A percentile compares a stretch with the other conserved stretches of the same genome.
These are phyloP conservation scores for Hypoxylon intermedium DNA, from an alignment of 495 filamentous ascomycete species.

Conservation along the genomic window DNA sequence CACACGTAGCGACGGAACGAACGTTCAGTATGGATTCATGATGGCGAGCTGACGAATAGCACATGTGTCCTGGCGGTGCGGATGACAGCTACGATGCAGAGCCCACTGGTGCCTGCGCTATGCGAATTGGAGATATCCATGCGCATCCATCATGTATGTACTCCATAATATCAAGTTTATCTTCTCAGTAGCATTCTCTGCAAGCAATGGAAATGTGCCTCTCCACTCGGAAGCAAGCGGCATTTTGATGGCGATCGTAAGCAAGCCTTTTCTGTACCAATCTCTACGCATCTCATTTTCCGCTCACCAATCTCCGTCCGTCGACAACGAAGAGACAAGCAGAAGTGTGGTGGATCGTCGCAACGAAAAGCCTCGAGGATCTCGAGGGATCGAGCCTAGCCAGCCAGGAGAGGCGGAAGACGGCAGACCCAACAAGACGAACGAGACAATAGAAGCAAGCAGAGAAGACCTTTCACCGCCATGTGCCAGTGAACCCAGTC, in stretches of 20 bases:
- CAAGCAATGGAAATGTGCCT: constrained; percentile 32
- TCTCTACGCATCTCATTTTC: constrained; percentile 17
- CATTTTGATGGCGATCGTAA: constrained; percentile 29
- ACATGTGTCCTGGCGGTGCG: constrained; percentile 5
- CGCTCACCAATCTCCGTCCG: constrained; percentile 10
- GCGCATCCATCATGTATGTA: too few relatives aligned
- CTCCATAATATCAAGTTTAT: constrained; percentile 31
- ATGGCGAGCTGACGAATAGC: constrained; percentile 22
- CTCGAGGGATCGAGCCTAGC: constrained; percentile 24
- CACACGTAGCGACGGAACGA: constrained; percentile 24
- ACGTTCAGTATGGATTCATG: constrained; percentile 13
- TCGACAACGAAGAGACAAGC: constrained; percentile 1
- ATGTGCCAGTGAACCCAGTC: constrained; percentile 38
- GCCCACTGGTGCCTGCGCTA: constrained; percentile 37
- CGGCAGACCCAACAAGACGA: constrained; percentile 3
- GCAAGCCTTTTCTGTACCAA: constrained; percentile 33
- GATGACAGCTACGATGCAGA: constrained; percentile 26
- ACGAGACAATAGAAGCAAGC: background rate
- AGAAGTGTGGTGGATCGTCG: constrained; percentile 11
- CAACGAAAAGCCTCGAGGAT: constrained; percentile 16
- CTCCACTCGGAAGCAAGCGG: constrained; percentile 38
- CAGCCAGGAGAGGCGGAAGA: constrained; percentile 19
- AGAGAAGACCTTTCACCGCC: constrained; percentile 40
- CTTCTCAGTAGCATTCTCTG: constrained; percentile 29
- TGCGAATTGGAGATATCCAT: constrained; percentile 31